A percentile compares a stretch with the other conserved stretches of the same genome.
Conservation (phyloP, 371 early-diverging fungal species). For the Mortierella sp. region DNA sequence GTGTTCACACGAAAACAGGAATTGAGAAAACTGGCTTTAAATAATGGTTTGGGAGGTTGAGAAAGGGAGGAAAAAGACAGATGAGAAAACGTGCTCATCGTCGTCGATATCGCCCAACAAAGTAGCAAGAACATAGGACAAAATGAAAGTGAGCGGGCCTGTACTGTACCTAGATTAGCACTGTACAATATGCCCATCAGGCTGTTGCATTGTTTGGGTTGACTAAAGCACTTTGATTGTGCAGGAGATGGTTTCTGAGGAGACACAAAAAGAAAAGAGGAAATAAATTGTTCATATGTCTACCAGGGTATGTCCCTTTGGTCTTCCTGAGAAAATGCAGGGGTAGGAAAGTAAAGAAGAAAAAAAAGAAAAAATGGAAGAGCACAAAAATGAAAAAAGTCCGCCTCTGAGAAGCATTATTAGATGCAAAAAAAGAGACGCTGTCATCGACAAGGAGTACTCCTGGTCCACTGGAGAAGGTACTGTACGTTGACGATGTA, state of each 20-base stretch:
- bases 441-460: background rate
- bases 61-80: background rate
- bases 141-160: background rate
- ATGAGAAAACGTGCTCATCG: background rate
- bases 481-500: background rate
- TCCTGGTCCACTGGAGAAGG: background rate
- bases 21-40: background rate
- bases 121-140: background rate
- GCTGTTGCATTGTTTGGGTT: background rate
- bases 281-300: constrained; percentile 1
- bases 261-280: background rate
- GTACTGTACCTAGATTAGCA: background rate
- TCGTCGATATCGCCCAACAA: background rate
- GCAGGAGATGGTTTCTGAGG: background rate
- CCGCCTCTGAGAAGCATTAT: background rate
- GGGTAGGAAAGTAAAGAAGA: background rate
- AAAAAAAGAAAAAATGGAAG: background rate
- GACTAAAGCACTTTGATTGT: background rate
- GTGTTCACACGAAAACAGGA: background rate
- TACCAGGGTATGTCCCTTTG: background rate
- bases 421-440: background rate
- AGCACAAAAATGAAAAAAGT: background rate
- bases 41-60: background rate
- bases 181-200: no score
- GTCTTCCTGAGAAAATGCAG: constrained; percentile 15